phyloP scores from a whole-genome alignment of 345 rosid species.

The Citrus trifoliata region DNA sequence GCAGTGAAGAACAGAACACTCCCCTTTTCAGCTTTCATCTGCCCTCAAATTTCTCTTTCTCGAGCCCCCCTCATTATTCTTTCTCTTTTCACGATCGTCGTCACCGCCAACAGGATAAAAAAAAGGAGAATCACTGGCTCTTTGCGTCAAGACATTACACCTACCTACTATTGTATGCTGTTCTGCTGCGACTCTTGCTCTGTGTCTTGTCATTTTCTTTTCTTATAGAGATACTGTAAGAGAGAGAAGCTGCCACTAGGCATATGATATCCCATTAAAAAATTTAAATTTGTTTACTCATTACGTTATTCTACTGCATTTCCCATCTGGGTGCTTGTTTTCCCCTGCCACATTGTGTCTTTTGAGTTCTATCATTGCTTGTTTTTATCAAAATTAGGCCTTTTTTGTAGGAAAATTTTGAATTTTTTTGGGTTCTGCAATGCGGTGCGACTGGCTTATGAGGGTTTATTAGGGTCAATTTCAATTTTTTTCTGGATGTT shows the following conservation, averaged over 20 bases:
- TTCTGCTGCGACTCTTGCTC: too few relatives aligned
- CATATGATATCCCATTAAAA: too few relatives aligned
- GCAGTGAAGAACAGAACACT: too few relatives aligned
- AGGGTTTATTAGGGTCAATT: background rate
- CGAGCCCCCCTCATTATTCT: conserved; percentile 27
- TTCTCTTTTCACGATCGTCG: conserved; percentile 13
- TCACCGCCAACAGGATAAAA: background rate
- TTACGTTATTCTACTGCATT: conserved; percentile 16
- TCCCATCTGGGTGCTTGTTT: background rate
- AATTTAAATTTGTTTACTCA: background rate
- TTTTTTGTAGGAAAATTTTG: background rate
- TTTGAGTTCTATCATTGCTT: conserved; percentile 20
- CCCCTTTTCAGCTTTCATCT: background rate
- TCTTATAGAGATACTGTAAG: background rate
- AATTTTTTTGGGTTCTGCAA: too few relatives aligned
- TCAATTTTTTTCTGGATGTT: conserved; percentile 4
- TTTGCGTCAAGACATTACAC: conserved; percentile 31
- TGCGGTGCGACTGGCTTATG: background rate
- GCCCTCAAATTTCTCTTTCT: conserved; percentile 1
- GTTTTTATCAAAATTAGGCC: background rate
- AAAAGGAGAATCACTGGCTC: conserved; percentile 22
- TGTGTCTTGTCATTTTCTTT: conserved; percentile 2
- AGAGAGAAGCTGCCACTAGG: background rate
- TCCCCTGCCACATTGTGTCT: conserved; percentile 19
- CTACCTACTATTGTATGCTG: background rate